phyloP scores from a whole-genome alignment of 169 alveolate species.

The Gregarina niphandrodes region DNA sequence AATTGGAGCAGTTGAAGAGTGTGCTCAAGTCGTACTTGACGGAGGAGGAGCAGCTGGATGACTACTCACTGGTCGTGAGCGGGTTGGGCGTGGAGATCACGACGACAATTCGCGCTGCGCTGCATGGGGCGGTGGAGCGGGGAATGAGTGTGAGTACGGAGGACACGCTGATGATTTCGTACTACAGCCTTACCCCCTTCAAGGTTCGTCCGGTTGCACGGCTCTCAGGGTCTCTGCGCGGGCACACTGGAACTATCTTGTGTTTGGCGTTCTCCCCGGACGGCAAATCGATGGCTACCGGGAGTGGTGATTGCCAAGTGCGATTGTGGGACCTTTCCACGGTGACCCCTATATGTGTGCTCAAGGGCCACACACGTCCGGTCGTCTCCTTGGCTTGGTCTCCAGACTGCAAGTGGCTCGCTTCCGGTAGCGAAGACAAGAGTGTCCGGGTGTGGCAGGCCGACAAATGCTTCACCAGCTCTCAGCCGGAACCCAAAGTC shows the following conservation, averaged over 20 bases:
- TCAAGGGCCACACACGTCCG: constrained; percentile 61
- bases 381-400: constrained; percentile 59
- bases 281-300: constrained; percentile 30
- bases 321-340: constrained; percentile 72
- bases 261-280: constrained; percentile 66
- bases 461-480: background rate
- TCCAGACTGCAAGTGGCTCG: constrained; percentile 54
- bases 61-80: constrained; percentile 1
- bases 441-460: constrained; percentile 44
- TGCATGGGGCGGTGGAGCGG: background rate
- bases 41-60: background rate
- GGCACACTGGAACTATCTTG: constrained; percentile 60
- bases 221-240: constrained; percentile 63
- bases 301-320: constrained; percentile 24
- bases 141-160: constrained; percentile 1
- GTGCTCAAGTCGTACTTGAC: background rate
- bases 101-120: background rate
- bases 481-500: constrained; percentile 21
- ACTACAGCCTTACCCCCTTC: constrained; percentile 31
- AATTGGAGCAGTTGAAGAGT: background rate
- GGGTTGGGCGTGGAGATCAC: background rate
- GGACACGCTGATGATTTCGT: constrained; percentile 12
- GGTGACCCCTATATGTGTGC: constrained; percentile 52
- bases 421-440: constrained; percentile 62
- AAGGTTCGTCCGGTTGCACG: constrained; percentile 57